Base-by-base conservation (phyloP, 2,329 filamentous ascomycete genomes). In the Paramyrothecium sp. region DNA sequence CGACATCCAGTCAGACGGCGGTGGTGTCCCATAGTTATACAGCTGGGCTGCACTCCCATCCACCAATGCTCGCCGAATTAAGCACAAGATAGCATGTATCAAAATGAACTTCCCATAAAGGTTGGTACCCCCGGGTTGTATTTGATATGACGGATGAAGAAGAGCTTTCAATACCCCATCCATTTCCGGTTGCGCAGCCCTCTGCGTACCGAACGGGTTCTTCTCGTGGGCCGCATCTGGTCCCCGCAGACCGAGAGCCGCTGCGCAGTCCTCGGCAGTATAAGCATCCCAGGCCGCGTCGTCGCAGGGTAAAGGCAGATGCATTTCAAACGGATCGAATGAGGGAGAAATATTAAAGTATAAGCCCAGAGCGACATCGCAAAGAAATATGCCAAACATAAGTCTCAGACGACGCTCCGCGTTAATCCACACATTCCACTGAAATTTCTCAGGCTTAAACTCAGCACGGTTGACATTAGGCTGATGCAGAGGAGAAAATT, bases 281-380 rank as follows among this genome's bases (percentile, higher is more conserved):
- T 74, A 76, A 3, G 89, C 89, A 63, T 91, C 89, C 89, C 89
- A 92, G 2, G 86, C 85, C 17, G 86, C 87, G 70, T 92, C 89
- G 63, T 92, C 89, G 16, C 84, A 82, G 10, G 89, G 89, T 7
- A 92, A 74, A n/a, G 88, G 87, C 41, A 91, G 71, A 30, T 80
- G 78, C 53, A 91, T 79, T 62, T 91, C 88, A 34, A 86, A 78
- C 10, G 80, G 74, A 58, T 90, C 84, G 47, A 91, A 84, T 49
- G 84, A 78, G 16, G 88, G 82, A 11, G 79, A 72, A n/a, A 75
- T 74, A 69, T 92, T 91, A 79, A 91, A 92, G 68, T 87, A 92
- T 20, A 92, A 81, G 19, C 84, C 84, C 67, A 88, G 81, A 12
- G 87, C 84, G 17, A 82, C 78, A 65, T 91, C 89, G 34, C 82